A percentile compares a stretch with the other conserved stretches of the same genome.
Conservation (phyloP, 345 rosid genomes). For the Angophora floribunda region DNA sequence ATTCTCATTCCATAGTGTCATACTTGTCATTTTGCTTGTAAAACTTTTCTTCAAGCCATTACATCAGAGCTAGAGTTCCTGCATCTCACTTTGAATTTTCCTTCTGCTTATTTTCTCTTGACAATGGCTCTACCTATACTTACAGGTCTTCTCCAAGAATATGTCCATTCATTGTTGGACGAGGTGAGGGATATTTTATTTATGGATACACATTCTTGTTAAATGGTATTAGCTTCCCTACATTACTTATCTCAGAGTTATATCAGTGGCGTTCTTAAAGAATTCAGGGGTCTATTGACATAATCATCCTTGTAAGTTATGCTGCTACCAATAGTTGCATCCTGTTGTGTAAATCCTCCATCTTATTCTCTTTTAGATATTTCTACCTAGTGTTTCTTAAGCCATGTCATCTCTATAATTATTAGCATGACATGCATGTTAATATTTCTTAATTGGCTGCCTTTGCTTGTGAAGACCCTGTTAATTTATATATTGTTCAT, state of each 20-base stretch:
- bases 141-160: slow-evolving; percentile 25
- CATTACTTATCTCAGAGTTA: background rate
- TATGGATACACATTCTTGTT: background rate
- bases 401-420: background rate
- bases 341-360: background rate
- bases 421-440: background rate
- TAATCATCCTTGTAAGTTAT: background rate
- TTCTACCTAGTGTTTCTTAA: background rate
- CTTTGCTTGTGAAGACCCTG: background rate
- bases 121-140: slow-evolving; percentile 41
- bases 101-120: background rate
- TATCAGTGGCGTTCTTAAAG: background rate
- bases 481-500: background rate
- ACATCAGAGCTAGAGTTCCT: slow-evolving; percentile 6
- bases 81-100: background rate
- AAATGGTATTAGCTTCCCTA: background rate
- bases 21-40: background rate
- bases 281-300: background rate
- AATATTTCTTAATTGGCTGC: background rate
- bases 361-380: background rate
- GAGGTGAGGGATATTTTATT: slow-evolving; percentile 19
- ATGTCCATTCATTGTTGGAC: slow-evolving; percentile 27
- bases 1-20: background rate
- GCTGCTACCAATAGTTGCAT: background rate
- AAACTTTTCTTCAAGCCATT: slow-evolving; percentile 2